Base-by-base conservation (phyloP, 768 basidiomycete genomes). In the Trametes villosa region DNA sequence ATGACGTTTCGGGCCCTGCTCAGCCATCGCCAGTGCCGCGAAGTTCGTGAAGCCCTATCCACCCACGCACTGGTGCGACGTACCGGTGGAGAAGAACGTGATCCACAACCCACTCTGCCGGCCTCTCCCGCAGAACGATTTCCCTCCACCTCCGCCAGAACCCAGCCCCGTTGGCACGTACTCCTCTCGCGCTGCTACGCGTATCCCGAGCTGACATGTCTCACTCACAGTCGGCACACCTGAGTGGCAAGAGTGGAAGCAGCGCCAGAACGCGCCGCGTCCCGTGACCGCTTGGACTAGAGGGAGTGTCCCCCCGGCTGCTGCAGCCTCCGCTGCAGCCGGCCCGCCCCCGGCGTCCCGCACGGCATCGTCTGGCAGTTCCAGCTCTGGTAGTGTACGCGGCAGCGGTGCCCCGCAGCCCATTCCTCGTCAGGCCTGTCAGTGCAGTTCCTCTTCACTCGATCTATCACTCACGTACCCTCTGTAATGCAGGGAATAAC, bases 1-100 rank as follows among this genome's bases (percentile, higher is more conserved):
- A 11, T 15, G n/a, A 9, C 17, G 3, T 6, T 1, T 60, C 42
- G 31, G 17, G 44, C 24, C 31, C 15, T 22, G 22, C 53, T 48
- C 29, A 54, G 7, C 22, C 4, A 18, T 53, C 45, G 30, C 47
- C 41, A 63, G 45, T 2, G 42, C 33, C 7, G 45, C 48, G 22
- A 38, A 79, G 74, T 38, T 78, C 36, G 64, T n/a, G 20, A 71
- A 42, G 26, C 80, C 82, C 1, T 82, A 83, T 53, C 82, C 81
- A 1, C 2, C 50, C 20, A 72, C 78, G 1, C 63, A 66, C 38
- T 75, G 71, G 40, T 83, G 81, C 59, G 72, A 73, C 0, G 62
- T 76, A 7, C 82, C 81, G 4, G 26, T 61, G 2, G 78, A 76
- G 59, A 77, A 36, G 17, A 31, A 79, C 53, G 64, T 51, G 27